Conservation (phyloP, 148 eudicot species). For the Talinum fruticosum region DNA sequence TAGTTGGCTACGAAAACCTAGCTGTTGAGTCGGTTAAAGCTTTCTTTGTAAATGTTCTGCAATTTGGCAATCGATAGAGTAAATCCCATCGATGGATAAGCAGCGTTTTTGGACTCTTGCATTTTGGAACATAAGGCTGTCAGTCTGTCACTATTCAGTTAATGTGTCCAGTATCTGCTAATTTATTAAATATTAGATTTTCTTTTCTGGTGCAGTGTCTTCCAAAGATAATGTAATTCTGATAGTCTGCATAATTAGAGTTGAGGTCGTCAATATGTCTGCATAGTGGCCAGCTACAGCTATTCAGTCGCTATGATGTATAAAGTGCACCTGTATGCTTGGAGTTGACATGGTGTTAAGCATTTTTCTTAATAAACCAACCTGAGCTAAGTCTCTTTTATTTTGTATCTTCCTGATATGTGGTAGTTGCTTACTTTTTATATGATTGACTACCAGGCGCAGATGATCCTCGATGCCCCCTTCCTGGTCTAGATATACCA, state of each 20-base stretch:
- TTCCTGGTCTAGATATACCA: conserved; percentile 62
- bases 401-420: neutral
- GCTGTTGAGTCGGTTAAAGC: too few relatives aligned
- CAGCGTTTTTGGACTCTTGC: neutral
- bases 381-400: neutral
- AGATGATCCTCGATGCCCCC: conserved; percentile 82
- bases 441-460: conserved; percentile 45
- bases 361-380: neutral
- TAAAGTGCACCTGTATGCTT: neutral
- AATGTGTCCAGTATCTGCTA: too few relatives aligned
- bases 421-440: neutral
- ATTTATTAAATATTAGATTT: neutral
- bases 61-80: neutral
- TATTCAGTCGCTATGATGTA: too few relatives aligned
- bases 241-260: too few relatives aligned
- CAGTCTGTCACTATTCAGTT: neutral
- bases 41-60: neutral
- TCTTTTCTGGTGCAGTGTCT: neutral
- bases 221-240: neutral
- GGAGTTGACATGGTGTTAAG: neutral
- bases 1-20: neutral
- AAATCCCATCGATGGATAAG: neutral
- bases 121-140: neutral
- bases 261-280: too few relatives aligned
- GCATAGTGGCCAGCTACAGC: too few relatives aligned